These are phyloP conservation scores for Meyerozyma carpophila DNA, from an alignment of 1,139 yeast species.

Conservation along the genomic window DNA sequence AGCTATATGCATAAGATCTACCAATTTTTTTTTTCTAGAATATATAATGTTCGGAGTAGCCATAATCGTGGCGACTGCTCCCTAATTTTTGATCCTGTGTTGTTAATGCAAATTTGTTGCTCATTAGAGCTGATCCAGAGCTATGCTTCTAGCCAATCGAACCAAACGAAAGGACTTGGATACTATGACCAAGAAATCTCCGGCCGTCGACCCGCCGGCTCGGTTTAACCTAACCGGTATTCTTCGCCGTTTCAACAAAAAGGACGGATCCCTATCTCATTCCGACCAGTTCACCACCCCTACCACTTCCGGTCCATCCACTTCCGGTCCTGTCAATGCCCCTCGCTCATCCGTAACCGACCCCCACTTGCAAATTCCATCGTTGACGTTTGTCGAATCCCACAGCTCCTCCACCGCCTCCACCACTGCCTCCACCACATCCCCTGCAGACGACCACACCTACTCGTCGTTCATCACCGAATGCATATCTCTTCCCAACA, in stretches of 20 bases:
- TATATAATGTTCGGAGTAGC: not conserved
- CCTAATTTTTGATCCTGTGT: too few species aligned
- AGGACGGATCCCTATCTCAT: not conserved
- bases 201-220: not conserved
- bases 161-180: constrained; percentile 1
- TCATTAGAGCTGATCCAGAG: not conserved
- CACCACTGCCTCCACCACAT: not conserved
- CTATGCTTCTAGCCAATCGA: constrained; percentile 1
- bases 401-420: not conserved
- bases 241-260: constrained; percentile 1
- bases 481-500: constrained; percentile 34
- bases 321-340: too few species aligned
- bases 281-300: too few species aligned
- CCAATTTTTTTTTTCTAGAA: not conserved
- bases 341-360: too few species aligned
- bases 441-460: constrained; percentile 6
- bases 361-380: too few species aligned
- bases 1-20: not conserved
- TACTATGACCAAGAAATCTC: not conserved
- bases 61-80: too few species aligned
- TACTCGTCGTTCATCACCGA: constrained; percentile 33
- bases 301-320: too few species aligned
- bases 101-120: too few species aligned
- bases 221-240: not conserved
- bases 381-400: not conserved